Base-by-base conservation (phyloP, 352 stramenopile species). In the Pilasporangium apinafurcum region DNA sequence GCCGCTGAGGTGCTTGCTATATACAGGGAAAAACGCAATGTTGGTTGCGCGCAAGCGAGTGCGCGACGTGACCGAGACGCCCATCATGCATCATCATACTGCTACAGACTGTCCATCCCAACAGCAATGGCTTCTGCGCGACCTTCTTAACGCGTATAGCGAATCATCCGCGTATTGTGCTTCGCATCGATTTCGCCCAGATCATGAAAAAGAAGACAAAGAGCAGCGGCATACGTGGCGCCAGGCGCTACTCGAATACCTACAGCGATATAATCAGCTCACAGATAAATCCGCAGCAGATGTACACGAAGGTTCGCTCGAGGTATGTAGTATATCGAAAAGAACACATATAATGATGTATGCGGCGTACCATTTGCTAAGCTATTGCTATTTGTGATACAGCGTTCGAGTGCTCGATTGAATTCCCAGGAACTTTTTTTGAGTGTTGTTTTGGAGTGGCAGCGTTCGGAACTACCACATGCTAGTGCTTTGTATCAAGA, bases 351-450 rank as follows among this genome's bases (percentile, higher is more conserved):
- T n/a, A n/a, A n/a, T n/a, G n/a, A n/a, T n/a, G n/a, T n/a, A n/a
- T n/a, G n/a, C n/a, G n/a, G n/a, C n/a, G n/a, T n/a, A n/a, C n/a
- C n/a, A n/a, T n/a, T n/a, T n/a, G n/a, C n/a, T n/a, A n/a, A n/a
- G n/a, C n/a, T n/a, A n/a, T n/a, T n/a, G n/a, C n/a, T n/a, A n/a
- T n/a, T n/a, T n/a, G n/a, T 20, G 6, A 13, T 50, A 16, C 43
- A 72, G 62, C 53, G 65, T 21, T 65, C 56, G 12, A 65, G 63
- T 22, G 65, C 68, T 16, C 59, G 56, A 0, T 46, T 82, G 41
- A 82, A 56, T 58, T 85, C 72, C 13, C 75, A 91, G 30, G 75
- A 88, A 47, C 68, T 91, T n/a, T 91, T 90, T 50, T 53, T 91
- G 28, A 86, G 73, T 48, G 79, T 88, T 35, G 75, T 91, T 40